Percentiles rank a stretch among this genome's conserved stretches.
Conservation (phyloP, 257 asterid genomes). For the Euphrasia confusa region DNA sequence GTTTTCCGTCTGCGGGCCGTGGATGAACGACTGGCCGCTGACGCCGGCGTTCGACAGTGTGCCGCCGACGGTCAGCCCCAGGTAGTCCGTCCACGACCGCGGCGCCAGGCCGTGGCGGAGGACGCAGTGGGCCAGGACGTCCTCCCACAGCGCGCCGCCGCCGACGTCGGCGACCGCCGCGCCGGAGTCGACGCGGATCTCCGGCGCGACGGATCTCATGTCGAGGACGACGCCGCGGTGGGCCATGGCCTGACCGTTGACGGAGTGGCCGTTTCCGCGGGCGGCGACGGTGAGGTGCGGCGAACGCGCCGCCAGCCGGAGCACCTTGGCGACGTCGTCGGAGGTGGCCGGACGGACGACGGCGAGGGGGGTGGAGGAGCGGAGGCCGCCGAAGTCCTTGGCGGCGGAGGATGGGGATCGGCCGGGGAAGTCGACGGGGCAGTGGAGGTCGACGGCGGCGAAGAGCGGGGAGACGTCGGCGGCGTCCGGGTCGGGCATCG, state of each 20-base stretch:
- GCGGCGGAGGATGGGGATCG: slow-evolving; percentile 31
- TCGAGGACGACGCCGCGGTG: slow-evolving; percentile 65
- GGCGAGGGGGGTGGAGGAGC: slow-evolving; percentile 51
- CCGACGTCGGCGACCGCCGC: slow-evolving; percentile 56
- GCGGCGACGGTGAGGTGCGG: slow-evolving; percentile 78
- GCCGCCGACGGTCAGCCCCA: slow-evolving; percentile 88
- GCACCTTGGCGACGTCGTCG: slow-evolving; percentile 58
- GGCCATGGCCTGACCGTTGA: slow-evolving; percentile 96
- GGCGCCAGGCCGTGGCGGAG: slow-evolving; percentile 58
- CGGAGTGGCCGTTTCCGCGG: slow-evolving; percentile 93
- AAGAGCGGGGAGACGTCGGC: slow-evolving; percentile 36
- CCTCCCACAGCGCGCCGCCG: slow-evolving; percentile 94
- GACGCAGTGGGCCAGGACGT: slow-evolving; percentile 63
- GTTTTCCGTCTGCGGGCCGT: slow-evolving; percentile 80
- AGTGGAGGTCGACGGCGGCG: slow-evolving; percentile 42
- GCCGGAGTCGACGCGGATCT: slow-evolving; percentile 33
- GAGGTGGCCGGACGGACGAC: slow-evolving; percentile 44
- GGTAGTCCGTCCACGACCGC: slow-evolving; percentile 87
- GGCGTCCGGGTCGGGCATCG: slow-evolving; percentile 37
- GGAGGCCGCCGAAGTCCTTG: slow-evolving; percentile 76
- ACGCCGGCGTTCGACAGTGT: slow-evolving; percentile 93
- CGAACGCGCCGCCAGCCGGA: slow-evolving; percentile 43
- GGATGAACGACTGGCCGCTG: slow-evolving; percentile 72
- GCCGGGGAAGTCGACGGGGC: slow-evolving; percentile 33
- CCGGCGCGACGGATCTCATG: slow-evolving; percentile 44